Evolutionary conservation across 768 basidiomycete genomes (phyloP), one percentile per base, ranked within the genome.

Genomic region (Kwoniella bestiolae): DNA sequence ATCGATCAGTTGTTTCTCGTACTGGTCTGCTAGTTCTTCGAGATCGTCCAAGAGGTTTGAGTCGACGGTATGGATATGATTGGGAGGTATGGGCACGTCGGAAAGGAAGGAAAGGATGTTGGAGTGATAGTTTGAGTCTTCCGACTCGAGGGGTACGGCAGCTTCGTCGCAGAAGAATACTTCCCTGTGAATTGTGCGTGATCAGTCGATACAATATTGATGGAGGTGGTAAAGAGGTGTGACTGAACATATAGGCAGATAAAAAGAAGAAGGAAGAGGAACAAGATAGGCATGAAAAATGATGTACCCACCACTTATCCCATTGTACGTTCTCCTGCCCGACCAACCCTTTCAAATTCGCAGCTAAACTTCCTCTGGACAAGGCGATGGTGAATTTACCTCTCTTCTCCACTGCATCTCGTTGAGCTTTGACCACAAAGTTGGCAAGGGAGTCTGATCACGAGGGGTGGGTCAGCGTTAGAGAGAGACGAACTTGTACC

Each of bases 151-250:
- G 3, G 93, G 92, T 31, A 99, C 96, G 63, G 88, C 87, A 61
- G 96, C 92, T 84, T 99, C 96, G 82, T 99, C 96, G 47, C 89
- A 92, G 79, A 96, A 99, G 83, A 90, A 99, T 75, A 98, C 88
- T 68, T 97, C 94, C 96, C 95, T 98, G 79, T 31, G 35, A 44
- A 14, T 38, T n/a, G 2, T 28, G 34, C 12, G 12, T 41, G 38
- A 18, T 41, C n/a, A n/a, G 38, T 41, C 1, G 12, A 34, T n/a
- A 34, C 18, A 2, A 5, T 41, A 41, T 41, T 18, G 38, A 14
- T 14, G 38, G 5, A 41, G 38, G 38, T 11, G 18, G n/a, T n/a
- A n/a, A n/a, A n/a, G n/a, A n/a, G n/a, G n/a, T n/a, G n/a, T n/a
- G n/a, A n/a, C n/a, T n/a, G n/a, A n/a, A n/a, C n/a, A n/a, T n/a